A percentile compares a stretch with the other conserved stretches of the same genome.
Conservation (phyloP, 345 rosid species). For the Populus deltoides region DNA sequence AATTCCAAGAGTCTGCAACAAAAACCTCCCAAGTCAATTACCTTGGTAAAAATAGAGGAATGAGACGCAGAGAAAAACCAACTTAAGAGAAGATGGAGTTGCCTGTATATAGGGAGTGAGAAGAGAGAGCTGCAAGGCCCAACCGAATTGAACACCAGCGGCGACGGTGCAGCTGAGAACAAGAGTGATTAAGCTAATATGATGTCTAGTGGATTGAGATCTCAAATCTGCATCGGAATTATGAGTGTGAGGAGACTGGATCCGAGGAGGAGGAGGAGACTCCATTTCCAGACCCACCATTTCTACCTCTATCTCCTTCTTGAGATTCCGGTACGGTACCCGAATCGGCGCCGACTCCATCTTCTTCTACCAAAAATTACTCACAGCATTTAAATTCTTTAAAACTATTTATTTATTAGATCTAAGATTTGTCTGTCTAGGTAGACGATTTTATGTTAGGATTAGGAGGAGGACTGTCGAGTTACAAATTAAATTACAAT, state of each 20-base stretch:
- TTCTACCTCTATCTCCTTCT: slow-evolving; percentile 68
- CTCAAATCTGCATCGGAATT: slow-evolving; percentile 23
- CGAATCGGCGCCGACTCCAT: slow-evolving; percentile 28
- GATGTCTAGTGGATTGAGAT: slow-evolving; percentile 31
- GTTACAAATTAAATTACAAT: no score
- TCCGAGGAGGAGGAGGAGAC: slow-evolving; percentile 21
- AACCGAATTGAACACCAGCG: slow-evolving; percentile 96
- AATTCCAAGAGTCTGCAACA: slow-evolving; percentile 89
- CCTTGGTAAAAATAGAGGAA: not conserved
- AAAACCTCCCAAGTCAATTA: not conserved
- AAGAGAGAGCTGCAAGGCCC: slow-evolving; percentile 96
- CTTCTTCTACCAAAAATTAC: not conserved
- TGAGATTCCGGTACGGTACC: slow-evolving; percentile 63
- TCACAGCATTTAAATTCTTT: not conserved
- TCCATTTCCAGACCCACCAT: slow-evolving; percentile 43
- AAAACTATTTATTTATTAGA: not conserved
- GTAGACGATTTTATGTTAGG: no score
- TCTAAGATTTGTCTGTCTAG: not conserved
- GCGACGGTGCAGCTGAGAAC: slow-evolving; percentile 87
- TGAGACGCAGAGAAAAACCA: not conserved
- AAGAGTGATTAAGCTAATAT: slow-evolving; percentile 48
- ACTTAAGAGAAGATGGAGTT: not conserved
- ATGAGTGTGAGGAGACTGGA: slow-evolving; percentile 19
- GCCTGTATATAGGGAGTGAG: slow-evolving; percentile 97
- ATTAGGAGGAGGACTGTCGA: no score